Evolutionary conservation across 2,329 filamentous ascomycete species (phyloP).

Genomic region (Torrubiella hemipterigena): DNA sequence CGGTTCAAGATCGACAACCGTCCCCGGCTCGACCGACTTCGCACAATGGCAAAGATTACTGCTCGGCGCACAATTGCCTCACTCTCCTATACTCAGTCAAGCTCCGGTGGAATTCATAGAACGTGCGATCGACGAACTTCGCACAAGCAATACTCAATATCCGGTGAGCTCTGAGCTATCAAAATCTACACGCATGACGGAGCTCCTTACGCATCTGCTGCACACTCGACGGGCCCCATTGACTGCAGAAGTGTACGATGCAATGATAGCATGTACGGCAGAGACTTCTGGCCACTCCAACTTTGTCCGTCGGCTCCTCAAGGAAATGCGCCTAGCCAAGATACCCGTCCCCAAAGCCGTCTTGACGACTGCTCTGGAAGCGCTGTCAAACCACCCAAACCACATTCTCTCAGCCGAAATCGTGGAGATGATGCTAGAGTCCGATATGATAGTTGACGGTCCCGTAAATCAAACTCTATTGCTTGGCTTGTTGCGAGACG

Average conservation of each 20-base stretch:
- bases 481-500: constrained; percentile 66
- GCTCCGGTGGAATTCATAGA: background rate
- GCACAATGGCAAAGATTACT: background rate
- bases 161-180: background rate
- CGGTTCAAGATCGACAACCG: constrained; percentile 16
- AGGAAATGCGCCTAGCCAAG: constrained; percentile 58
- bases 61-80: background rate
- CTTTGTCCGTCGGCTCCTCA: constrained; percentile 49
- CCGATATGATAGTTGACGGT: constrained; percentile 45
- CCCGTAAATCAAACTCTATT: constrained; percentile 56
- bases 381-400: constrained; percentile 73
- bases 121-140: background rate
- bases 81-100: background rate
- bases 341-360: constrained; percentile 51
- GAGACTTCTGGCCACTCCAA: constrained; percentile 55
- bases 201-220: constrained; percentile 26
- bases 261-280: constrained; percentile 62
- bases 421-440: constrained; percentile 59
- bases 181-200: background rate
- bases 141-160: background rate
- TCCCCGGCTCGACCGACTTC: no score
- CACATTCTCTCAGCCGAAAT: constrained; percentile 63
- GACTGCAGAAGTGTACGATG: constrained; percentile 67
- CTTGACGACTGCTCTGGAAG: constrained; percentile 61
- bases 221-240: constrained; percentile 40